Conservation (phyloP, 352 stramenopile genomes). For the Chrysophaeum taylorii region DNA sequence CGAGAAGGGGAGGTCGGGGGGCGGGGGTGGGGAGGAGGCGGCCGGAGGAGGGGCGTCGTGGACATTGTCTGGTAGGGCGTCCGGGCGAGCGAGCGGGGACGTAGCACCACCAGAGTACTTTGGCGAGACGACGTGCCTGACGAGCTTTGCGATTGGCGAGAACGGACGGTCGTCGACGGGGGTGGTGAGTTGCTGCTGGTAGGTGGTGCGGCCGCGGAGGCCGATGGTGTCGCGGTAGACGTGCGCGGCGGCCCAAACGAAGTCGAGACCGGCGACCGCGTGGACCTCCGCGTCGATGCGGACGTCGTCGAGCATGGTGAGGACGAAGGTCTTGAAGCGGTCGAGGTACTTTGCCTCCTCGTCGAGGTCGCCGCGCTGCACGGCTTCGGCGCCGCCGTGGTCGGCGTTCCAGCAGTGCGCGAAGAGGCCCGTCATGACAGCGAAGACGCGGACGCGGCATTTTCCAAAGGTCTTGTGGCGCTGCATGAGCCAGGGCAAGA, state of each 20-base stretch:
- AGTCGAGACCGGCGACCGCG: slow-evolving; percentile 3
- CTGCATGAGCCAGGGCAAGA: slow-evolving; percentile 36
- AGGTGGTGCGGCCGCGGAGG: not conserved
- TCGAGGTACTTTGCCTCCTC: not conserved
- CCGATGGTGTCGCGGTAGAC: slow-evolving; percentile 9
- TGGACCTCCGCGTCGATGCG: slow-evolving; percentile 5
- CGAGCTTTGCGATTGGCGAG: too few species aligned
- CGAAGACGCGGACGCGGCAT: slow-evolving; percentile 34
- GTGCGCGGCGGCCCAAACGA: not conserved
- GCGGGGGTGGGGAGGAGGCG: too few species aligned
- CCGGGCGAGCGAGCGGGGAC: not conserved
- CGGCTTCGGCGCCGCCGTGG: not conserved
- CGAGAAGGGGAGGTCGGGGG: slow-evolving; percentile 29
- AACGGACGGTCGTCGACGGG: too few species aligned
- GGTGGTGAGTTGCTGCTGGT: not conserved
- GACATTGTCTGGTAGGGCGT: slow-evolving; percentile 11
- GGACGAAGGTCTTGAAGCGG: not conserved
- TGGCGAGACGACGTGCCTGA: too few species aligned
- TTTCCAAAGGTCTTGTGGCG: slow-evolving; percentile 28
- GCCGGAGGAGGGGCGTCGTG: slow-evolving; percentile 27
- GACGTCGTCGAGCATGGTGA: not conserved
- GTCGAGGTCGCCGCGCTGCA: slow-evolving; percentile 29
- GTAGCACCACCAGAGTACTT: too few species aligned
- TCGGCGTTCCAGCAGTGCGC: slow-evolving; percentile 11
- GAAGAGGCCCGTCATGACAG: slow-evolving; percentile 26